Conservation (phyloP, 345 rosid species). For the Sonneratia alba region DNA sequence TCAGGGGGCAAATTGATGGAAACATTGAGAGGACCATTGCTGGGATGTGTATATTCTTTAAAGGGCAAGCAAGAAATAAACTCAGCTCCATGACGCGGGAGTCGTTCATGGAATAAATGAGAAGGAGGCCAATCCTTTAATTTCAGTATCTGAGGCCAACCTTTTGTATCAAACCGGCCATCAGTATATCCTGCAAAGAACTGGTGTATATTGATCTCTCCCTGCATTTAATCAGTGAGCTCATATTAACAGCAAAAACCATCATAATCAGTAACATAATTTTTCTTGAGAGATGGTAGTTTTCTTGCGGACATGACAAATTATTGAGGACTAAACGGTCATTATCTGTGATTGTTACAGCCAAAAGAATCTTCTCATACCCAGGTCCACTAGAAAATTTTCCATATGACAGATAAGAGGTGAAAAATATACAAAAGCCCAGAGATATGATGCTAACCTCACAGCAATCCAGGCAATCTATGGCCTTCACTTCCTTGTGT, state of each 20-base stretch:
- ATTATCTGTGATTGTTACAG: not conserved
- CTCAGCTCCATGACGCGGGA: constrained; percentile 71
- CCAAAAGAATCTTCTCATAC: not conserved
- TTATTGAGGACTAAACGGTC: too few relatives aligned
- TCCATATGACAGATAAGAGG: not conserved
- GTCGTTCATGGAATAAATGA: constrained; percentile 33
- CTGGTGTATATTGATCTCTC: constrained; percentile 27
- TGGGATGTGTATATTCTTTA: constrained; percentile 68
- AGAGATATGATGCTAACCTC: constrained; percentile 27
- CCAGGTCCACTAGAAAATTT: not conserved
- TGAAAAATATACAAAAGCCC: not conserved
- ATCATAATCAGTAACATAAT: not conserved
- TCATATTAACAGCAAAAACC: not conserved
- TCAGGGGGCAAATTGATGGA: constrained; percentile 42
- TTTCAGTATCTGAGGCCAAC: constrained; percentile 61
- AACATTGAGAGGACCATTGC: constrained; percentile 46
- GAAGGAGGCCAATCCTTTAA: constrained; percentile 87
- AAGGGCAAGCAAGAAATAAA: constrained; percentile 55
- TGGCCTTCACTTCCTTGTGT: constrained; percentile 21
- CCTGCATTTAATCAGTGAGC: constrained; percentile 29
- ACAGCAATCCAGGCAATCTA: constrained; percentile 45
- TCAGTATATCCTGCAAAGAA: constrained; percentile 52
- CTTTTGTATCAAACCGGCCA: constrained; percentile 18
- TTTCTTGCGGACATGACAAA: too few relatives aligned
- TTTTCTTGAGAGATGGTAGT: not conserved